Evolutionary conservation across 805 yeast species (phyloP), one percentile per base, ranked within the genome.

Genomic region (Saturnispora hagleri): DNA sequence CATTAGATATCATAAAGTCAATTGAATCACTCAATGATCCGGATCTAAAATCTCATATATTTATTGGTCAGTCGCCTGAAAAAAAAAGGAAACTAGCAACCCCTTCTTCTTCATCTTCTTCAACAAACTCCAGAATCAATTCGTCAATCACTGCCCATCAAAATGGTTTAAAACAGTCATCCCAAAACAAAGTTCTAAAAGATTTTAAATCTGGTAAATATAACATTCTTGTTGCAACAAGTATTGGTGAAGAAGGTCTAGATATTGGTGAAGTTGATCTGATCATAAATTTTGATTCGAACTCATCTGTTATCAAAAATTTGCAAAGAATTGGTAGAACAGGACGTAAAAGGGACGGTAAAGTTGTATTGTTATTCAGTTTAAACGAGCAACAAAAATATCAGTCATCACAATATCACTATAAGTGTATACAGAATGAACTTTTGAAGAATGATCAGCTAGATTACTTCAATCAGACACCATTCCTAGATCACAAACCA

Each of bases 291-390:
- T 93, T 81, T 67, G 99, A 93, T 62, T 87, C 96, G 0, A 89
- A 97, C 0, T 76, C 89, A 28, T 88, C 96, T 44, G 97, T 98
- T 0, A 91, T 93, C 52, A 87, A 95, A 53, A 89, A 86, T 59
- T 77, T 93, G 41, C 99, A 93, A 65, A 72, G 99, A 59, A 89
- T 93, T 95, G 99, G 99, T 27, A 80, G 99, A 69, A 93, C 99
- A 0, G 99, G 99, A 18, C 82, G 99, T 69, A 88, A 89, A 62
- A 73, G 97, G 59, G 89, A 86, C 59, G 99, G 99, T 41, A 78
- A 76, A 53, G 86, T 93, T 2, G 69, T 88, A 4, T 67, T 90
- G 36, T 67, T 93, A 5, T 80, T 91, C 60, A 79, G 96, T 8
- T 77, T 84, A 12, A 80, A 80, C 56, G 99, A 93, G 66, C 79